phyloP scores from a whole-genome alignment of 129 eudicot genomes.

The Tagetes patula region DNA sequence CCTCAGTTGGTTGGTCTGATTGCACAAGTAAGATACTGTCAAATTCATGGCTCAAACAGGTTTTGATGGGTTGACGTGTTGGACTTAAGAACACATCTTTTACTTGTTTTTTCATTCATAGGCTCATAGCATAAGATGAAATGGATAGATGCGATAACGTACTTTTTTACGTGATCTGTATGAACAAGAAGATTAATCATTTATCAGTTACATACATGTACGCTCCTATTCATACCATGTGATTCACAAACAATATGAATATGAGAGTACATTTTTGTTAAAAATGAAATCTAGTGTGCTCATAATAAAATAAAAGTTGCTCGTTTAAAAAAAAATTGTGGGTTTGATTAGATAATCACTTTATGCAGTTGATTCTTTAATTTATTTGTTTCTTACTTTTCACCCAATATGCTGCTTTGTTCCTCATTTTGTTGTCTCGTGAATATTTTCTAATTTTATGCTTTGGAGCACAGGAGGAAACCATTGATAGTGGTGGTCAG shows the following conservation, averaged over 20 bases:
- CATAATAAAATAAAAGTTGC: neutral
- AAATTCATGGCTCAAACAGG: neutral
- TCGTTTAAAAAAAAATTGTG: neutral
- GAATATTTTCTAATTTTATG: constrained; percentile 4
- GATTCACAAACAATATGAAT: neutral
- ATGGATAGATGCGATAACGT: neutral
- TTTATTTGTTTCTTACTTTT: neutral
- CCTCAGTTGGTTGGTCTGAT: constrained; percentile 90
- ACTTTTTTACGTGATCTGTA: neutral
- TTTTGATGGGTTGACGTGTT: neutral
- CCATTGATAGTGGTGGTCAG: constrained; percentile 70
- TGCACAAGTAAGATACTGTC: constrained; percentile 72
- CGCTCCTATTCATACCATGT: neutral
- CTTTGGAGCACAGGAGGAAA: constrained; percentile 68
- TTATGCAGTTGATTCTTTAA: neutral
- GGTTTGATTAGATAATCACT: constrained; percentile 8
- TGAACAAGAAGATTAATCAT: neutral
- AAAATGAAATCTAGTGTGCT: neutral
- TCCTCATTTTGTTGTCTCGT: constrained; percentile 1
- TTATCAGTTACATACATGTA: neutral
- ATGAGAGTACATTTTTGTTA: neutral
- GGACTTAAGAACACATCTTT: neutral
- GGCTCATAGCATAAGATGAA: neutral
- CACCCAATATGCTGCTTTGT: neutral
- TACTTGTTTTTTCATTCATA: neutral